A percentile compares a stretch with the other conserved stretches of the same genome.
Evolutionary conservation across 148 eudicot species (phyloP).

Genomic region (Fagopyrum homotropicum): DNA sequence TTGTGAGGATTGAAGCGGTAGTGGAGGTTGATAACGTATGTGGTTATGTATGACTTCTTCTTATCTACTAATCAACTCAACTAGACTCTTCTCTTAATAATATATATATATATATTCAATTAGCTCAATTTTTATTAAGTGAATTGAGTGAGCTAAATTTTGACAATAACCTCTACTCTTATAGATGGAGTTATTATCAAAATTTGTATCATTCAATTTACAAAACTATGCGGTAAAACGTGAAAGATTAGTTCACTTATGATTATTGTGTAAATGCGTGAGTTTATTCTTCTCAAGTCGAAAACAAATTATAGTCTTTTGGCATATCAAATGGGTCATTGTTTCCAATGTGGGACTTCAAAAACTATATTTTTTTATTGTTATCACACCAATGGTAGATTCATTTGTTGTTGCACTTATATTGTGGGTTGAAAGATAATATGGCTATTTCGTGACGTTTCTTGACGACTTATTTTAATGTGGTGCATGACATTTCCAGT

Average conservation of each 20-base stretch:
- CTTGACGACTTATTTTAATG: too few species aligned
- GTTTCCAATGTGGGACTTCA: not conserved
- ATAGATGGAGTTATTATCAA: too few species aligned
- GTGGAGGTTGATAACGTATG: constrained; percentile 45
- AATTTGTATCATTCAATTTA: too few species aligned
- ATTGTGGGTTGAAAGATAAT: too few species aligned
- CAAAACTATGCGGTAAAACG: constrained; percentile 31
- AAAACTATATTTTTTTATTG: not conserved
- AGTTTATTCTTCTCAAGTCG: not conserved
- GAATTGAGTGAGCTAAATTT: not conserved
- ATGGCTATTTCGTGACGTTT: too few species aligned
- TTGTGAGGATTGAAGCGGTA: constrained; percentile 50
- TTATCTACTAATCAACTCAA: constrained; percentile 24
- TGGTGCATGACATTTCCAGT: too few species aligned
- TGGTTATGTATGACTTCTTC: constrained; percentile 45
- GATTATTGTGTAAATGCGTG: constrained; percentile 42
- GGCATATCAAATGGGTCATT: not conserved
- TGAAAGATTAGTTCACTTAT: constrained; percentile 66
- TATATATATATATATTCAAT: too few species aligned
- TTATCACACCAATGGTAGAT: not conserved
- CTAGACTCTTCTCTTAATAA: not conserved
- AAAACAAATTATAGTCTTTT: not conserved
- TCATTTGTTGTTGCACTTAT: too few species aligned
- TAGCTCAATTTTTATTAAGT: too few species aligned
- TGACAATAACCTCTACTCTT: too few species aligned